Evolutionary conservation across 2,329 filamentous ascomycete genomes (phyloP).

Genomic region (Fusarium acutatum): DNA sequence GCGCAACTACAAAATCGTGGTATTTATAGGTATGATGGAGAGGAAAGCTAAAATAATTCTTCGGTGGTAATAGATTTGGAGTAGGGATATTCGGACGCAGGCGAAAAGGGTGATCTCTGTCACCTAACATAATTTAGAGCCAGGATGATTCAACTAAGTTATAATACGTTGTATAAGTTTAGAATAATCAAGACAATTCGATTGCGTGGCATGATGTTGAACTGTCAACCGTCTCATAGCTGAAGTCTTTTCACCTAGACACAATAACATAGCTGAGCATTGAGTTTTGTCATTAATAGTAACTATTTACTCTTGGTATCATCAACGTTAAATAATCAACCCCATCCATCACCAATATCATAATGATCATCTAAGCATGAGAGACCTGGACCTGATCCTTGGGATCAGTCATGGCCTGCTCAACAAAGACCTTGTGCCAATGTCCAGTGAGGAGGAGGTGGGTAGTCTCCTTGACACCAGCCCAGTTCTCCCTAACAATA

Average conservation of each 20-base stretch:
- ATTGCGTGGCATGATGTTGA: not conserved
- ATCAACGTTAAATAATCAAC: constrained; percentile 7
- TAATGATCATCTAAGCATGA: not conserved
- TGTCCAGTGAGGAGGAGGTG: constrained; percentile 34
- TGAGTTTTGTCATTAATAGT: not conserved
- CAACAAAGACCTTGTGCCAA: constrained; percentile 38
- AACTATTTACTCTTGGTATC: constrained; percentile 14
- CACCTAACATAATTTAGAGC: too few relatives aligned
- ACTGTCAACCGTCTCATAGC: rapidly evolving
- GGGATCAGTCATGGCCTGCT: constrained; percentile 31
- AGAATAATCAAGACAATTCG: not conserved
- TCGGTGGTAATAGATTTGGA: rapidly evolving
- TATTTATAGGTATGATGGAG: not conserved
- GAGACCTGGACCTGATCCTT: constrained; percentile 11
- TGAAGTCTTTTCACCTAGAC: not conserved
- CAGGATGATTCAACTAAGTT: rapidly evolving
- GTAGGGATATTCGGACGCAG: rapidly evolving
- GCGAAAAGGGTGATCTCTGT: too few relatives aligned
- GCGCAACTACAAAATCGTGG: constrained; percentile 14
- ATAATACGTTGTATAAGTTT: too few relatives aligned
- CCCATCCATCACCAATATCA: not conserved
- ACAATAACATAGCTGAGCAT: not conserved
- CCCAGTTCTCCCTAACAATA: constrained; percentile 67
- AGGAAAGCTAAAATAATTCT: too few relatives aligned
- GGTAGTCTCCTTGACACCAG: constrained; percentile 45